Conservation (phyloP, 345 rosid species). For the Firmiana major region DNA sequence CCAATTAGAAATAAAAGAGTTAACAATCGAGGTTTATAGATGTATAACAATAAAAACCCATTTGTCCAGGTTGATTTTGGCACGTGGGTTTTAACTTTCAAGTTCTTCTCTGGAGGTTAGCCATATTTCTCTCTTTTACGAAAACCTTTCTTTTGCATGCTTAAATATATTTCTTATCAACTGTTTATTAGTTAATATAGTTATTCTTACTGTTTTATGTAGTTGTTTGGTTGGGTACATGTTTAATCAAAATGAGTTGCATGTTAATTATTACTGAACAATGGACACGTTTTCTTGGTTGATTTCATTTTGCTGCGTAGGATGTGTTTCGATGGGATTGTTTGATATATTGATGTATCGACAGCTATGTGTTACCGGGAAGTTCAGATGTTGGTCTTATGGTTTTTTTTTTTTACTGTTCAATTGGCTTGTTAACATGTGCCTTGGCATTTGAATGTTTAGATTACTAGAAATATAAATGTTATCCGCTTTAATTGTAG, state of each 20-base stretch:
- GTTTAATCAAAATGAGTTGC: constrained; percentile 6
- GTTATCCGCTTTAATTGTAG: neutral
- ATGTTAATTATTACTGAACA: constrained; percentile 14
- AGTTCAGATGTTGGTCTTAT: neutral
- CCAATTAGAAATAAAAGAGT: constrained; percentile 4
- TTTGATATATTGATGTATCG: neutral
- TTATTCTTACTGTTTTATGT: neutral
- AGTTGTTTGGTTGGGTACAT: neutral
- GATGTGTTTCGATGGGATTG: constrained; percentile 1
- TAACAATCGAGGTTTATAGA: constrained; percentile 36
- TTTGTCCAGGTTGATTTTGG: constrained; percentile 23
- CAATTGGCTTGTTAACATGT: neutral
- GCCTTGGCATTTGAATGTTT: neutral
- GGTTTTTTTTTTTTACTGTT: neutral
- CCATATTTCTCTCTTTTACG: neutral
- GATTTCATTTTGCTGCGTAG: constrained; percentile 19
- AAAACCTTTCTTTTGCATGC: constrained; percentile 17
- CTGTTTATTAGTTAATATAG: constrained; percentile 15
- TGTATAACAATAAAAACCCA: constrained; percentile 27
- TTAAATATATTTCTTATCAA: neutral
- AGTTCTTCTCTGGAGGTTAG: constrained; percentile 41
- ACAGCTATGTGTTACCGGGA: constrained; percentile 6
- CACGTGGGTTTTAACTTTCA: constrained; percentile 46
- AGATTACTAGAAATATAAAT: neutral
- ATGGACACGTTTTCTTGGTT: neutral